phyloP scores from a whole-genome alignment of 345 rosid species.

The Populus alba region DNA sequence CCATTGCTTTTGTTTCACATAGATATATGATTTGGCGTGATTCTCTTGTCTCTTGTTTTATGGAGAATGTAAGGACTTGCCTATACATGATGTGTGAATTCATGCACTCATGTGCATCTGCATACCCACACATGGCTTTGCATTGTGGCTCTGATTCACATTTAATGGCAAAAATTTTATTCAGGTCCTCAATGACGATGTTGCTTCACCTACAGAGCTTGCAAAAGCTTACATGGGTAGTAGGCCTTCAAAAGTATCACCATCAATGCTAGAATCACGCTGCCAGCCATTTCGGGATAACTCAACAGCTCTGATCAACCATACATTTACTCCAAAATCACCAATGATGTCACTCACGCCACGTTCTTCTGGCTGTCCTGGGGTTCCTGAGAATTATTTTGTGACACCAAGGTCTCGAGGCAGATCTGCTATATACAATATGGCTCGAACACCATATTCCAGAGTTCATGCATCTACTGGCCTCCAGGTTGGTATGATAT shows the following conservation, averaged over 20 bases:
- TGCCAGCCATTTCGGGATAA: constrained; percentile 48
- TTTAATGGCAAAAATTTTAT: constrained; percentile 19
- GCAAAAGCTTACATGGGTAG: constrained; percentile 95
- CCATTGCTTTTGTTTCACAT: background rate
- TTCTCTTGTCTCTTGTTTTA: background rate
- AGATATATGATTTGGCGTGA: background rate
- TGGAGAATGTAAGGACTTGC: background rate
- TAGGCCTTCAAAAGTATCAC: constrained; percentile 69
- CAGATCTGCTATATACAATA: constrained; percentile 83
- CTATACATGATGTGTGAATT: background rate
- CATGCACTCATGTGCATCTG: background rate
- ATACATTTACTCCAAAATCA: constrained; percentile 39
- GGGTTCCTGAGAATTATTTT: constrained; percentile 61
- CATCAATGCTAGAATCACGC: constrained; percentile 46
- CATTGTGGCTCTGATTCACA: constrained; percentile 12
- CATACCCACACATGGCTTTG: background rate
- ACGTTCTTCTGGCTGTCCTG: constrained; percentile 42
- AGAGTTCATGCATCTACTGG: constrained; percentile 48
- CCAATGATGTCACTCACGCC: constrained; percentile 51
- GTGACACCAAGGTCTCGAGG: constrained; percentile 75
- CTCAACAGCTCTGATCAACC: constrained; percentile 35
- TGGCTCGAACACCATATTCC: constrained; percentile 88
- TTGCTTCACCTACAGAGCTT: constrained; percentile 87
- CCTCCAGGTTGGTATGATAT: constrained; percentile 48
- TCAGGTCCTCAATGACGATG: constrained; percentile 70